phyloP scores from a whole-genome alignment of 1,284 basidiomycete species.

The Sanghuangporus baumii region DNA sequence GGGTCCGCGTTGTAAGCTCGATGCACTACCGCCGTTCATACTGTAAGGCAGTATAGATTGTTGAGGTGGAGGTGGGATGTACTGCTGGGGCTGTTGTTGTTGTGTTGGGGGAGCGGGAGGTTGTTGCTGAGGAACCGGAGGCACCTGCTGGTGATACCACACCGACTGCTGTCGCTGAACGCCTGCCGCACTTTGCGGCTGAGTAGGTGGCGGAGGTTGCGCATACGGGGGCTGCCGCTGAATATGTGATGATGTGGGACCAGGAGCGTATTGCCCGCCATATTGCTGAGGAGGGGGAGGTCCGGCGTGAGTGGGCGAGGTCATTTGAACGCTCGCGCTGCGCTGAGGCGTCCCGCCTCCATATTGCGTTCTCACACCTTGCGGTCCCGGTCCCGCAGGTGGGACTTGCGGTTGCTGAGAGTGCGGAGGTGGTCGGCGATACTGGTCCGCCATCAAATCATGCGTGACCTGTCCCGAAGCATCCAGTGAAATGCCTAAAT shows the following conservation, averaged over 20 bases:
- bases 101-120: slow-evolving; percentile 24
- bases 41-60: slow-evolving; percentile 27
- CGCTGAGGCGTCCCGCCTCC: slow-evolving; percentile 5
- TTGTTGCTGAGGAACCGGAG: slow-evolving; percentile 24
- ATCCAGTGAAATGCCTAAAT: slow-evolving; percentile 74
- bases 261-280: slow-evolving; percentile 2
- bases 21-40: slow-evolving; percentile 12
- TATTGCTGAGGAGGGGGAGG: slow-evolving; percentile 7
- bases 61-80: slow-evolving; percentile 21
- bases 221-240: slow-evolving; percentile 7
- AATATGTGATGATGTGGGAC: background rate
- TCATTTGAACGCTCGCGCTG: slow-evolving; percentile 12
- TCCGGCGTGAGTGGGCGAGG: slow-evolving; percentile 4
- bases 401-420: slow-evolving; percentile 19
- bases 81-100: slow-evolving; percentile 25
- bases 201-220: slow-evolving; percentile 13
- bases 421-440: slow-evolving; percentile 28
- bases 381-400: background rate
- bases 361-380: background rate
- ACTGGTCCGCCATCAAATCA: slow-evolving; percentile 71
- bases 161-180: slow-evolving; percentile 8
- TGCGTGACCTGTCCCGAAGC: slow-evolving; percentile 72
- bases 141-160: slow-evolving; percentile 18
- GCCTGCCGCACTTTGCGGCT: background rate
- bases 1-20: slow-evolving; percentile 17